Evolutionary conservation across 345 rosid species (phyloP).

Genomic region (Trapa bicornis): DNA sequence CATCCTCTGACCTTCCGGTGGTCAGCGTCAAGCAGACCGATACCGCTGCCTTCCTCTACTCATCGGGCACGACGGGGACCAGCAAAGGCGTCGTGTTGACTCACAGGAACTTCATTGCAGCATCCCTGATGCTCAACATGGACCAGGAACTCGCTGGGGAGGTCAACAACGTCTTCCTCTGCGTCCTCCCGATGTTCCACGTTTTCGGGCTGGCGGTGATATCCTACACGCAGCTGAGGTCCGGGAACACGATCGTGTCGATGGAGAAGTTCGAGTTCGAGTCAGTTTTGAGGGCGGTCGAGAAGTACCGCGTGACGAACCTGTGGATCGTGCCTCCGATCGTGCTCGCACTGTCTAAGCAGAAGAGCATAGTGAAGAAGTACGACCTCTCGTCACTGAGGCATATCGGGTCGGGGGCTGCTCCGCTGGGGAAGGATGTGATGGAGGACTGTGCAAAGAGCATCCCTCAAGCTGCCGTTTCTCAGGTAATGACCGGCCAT

Average conservation of each 20-base stretch:
- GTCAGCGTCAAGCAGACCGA: conserved; percentile 45
- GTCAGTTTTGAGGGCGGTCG: conserved; percentile 32
- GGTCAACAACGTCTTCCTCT: conserved; percentile 33
- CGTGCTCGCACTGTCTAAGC: conserved; percentile 72
- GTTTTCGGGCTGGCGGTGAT: conserved; percentile 61
- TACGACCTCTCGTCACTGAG: conserved; percentile 59
- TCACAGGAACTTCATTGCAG: conserved; percentile 68
- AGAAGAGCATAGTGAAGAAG: conserved; percentile 36
- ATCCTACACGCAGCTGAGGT: conserved; percentile 40
- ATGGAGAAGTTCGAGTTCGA: conserved; percentile 64
- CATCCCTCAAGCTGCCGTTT: conserved; percentile 36
- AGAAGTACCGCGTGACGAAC: conserved; percentile 53
- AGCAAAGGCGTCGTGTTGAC: conserved; percentile 85
- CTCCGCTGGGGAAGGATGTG: conserved; percentile 79
- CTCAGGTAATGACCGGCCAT: conserved; percentile 41
- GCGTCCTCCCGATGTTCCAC: conserved; percentile 85
- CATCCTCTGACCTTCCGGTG: conserved; percentile 30
- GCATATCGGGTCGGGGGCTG: conserved; percentile 71
- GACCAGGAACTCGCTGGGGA: conserved; percentile 53
- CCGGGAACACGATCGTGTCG: conserved; percentile 47
- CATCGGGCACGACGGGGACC: conserved; percentile 78
- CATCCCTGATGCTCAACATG: conserved; percentile 30
- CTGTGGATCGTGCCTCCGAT: conserved; percentile 87
- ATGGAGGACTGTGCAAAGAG: conserved; percentile 66
- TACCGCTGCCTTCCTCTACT: conserved; percentile 55